Evolutionary conservation across 345 rosid species (phyloP).

Genomic region (Rhizophora mangle): DNA sequence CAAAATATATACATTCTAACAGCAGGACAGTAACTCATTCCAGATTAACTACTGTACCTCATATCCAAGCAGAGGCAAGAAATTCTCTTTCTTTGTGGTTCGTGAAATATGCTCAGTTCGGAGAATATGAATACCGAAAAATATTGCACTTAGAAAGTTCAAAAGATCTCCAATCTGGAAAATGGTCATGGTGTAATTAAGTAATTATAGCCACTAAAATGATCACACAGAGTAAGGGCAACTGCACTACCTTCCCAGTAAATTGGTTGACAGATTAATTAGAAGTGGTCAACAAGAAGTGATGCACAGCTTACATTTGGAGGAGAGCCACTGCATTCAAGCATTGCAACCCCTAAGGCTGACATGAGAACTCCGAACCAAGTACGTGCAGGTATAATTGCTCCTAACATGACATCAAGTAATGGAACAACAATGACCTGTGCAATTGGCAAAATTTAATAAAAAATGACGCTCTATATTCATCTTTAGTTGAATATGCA

Average conservation of each 20-base stretch:
- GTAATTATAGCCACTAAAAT: neutral
- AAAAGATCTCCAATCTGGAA: conserved; percentile 28
- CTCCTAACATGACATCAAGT: conserved; percentile 28
- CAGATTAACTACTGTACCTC: conserved; percentile 6
- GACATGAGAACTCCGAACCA: conserved; percentile 30
- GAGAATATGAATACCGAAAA: conserved; percentile 29
- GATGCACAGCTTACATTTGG: conserved; percentile 17
- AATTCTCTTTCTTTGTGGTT: conserved; percentile 20
- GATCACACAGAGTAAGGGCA: neutral
- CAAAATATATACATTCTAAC: neutral
- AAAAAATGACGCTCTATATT: neutral
- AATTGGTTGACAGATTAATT: neutral
- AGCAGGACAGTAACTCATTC: neutral
- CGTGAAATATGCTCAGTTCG: conserved; percentile 28
- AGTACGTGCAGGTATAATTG: conserved; percentile 20
- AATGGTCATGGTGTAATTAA: neutral
- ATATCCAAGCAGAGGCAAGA: conserved; percentile 26
- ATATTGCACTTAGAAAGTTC: conserved; percentile 32
- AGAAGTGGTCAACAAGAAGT: neutral
- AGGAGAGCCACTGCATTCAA: conserved; percentile 32
- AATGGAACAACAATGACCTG: conserved; percentile 30
- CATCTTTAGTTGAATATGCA: too few species aligned
- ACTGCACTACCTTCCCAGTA: neutral
- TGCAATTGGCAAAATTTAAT: neutral
- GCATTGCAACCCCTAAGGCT: conserved; percentile 20